Evolutionary conservation across 106 monocot genomes (phyloP), one percentile per base, ranked within the genome.

Genomic region (Platanthera guangdongensis): DNA sequence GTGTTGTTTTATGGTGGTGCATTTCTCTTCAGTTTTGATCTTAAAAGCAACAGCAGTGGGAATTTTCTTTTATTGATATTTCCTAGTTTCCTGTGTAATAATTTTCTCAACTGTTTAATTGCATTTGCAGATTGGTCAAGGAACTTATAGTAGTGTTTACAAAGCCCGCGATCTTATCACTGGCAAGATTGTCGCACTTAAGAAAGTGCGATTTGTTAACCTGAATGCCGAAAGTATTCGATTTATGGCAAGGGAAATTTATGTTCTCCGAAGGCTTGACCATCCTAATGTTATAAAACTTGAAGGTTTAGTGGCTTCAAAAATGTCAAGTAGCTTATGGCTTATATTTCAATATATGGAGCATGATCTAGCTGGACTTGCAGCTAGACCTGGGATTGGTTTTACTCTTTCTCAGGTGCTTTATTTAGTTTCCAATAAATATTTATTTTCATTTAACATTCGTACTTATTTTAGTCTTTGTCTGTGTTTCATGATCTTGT

Each of bases 221-320:
- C 78, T 91, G 81, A 88, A 90, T 76, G 85, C 88, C 53, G 88
- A 91, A 76, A 91, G 86, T 57, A 88, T 91, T 48, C 83, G 85
- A 6, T 91, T 91, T 57, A 91, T 91, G 90, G 90, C 90, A 30
- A 85, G 90, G 70, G 90, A 91, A 81, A 91, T 91, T 80, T 82
- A 84, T 75, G 84, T 91, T 47, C 74, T 91, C 12, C 85, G 90
- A 3, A 83, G 77, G 71, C 83, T 91, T 49, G 90, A 91, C 74
- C 90, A 91, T 67, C 90, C 90, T 45, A 91, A 91, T 80, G 52
- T 91, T 54, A 70, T 91, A 28, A 91, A 88, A 69, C 85, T 91
- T 50, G 85, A 91, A 84, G 88, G 88, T 50, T 68, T 91, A 15
- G 83, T 91, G 50, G 82, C 90, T 47, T 91, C 90, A 22, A 75